Evolutionary conservation across 306 rosid species (phyloP).

Genomic region (Quercus glauca): DNA sequence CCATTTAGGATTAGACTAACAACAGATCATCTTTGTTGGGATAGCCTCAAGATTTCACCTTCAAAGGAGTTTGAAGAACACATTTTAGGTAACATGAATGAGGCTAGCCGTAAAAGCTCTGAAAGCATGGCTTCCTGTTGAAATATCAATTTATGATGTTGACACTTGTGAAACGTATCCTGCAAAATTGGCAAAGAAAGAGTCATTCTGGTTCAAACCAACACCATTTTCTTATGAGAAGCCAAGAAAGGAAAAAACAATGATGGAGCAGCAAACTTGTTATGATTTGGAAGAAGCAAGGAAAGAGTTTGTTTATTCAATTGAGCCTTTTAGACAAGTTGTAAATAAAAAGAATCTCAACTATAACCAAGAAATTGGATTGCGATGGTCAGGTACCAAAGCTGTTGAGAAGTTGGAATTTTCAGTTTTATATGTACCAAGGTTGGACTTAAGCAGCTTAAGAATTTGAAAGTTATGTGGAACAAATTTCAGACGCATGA

Average conservation of each 20-base stretch:
- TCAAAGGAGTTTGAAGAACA: constrained; percentile 43
- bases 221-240: constrained; percentile 34
- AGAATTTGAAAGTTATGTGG: constrained; percentile 5
- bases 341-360: constrained; percentile 35
- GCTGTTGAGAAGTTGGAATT: constrained; percentile 27
- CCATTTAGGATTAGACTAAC: constrained; percentile 47
- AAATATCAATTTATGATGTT: constrained; percentile 40
- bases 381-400: constrained; percentile 29
- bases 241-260: not conserved
- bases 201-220: constrained; percentile 50
- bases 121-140: constrained; percentile 43
- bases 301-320: constrained; percentile 41
- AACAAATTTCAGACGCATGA: not conserved
- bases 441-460: constrained; percentile 22
- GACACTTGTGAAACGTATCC: constrained; percentile 47
- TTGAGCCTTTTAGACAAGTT: constrained; percentile 43
- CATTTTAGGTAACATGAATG: constrained; percentile 38
- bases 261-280: constrained; percentile 19
- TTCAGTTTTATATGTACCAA: constrained; percentile 34
- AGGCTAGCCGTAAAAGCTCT: constrained; percentile 28
- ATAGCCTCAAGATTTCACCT: constrained; percentile 44
- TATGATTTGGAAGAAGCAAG: constrained; percentile 34
- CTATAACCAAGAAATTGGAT: constrained; percentile 52
- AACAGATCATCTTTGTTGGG: constrained; percentile 30
- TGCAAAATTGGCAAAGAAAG: constrained; percentile 43